Conservation (phyloP, 169 alveolate genomes). For the Besnoitia besnoiti region DNA sequence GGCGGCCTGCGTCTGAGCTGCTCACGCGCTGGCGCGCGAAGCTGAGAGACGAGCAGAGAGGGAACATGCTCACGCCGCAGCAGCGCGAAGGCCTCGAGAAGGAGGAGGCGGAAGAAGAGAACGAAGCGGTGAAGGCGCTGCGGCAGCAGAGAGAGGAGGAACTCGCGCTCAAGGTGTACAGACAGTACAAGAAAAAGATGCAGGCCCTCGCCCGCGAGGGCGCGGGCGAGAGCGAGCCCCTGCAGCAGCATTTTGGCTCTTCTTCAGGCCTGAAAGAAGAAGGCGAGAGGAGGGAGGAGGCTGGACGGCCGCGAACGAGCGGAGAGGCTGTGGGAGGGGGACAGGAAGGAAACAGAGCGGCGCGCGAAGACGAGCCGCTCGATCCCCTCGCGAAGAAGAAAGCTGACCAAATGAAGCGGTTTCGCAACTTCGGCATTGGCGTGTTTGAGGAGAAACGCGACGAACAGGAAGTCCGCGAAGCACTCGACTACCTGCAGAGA, state of each 20-base stretch:
- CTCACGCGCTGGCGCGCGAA: slow-evolving; percentile 14
- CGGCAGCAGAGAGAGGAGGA: background rate
- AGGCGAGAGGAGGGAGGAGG: background rate
- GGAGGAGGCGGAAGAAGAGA: background rate
- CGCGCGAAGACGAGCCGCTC: background rate
- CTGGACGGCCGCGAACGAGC: background rate
- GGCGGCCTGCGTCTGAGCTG: slow-evolving; percentile 25
- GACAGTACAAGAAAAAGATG: slow-evolving; percentile 35
- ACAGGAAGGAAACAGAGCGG: background rate
- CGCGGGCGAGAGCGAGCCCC: background rate
- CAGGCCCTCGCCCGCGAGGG: slow-evolving; percentile 12
- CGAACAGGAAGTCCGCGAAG: slow-evolving; percentile 17
- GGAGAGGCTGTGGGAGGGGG: background rate
- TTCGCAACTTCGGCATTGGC: slow-evolving; percentile 11
- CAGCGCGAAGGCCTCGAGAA: slow-evolving; percentile 4
- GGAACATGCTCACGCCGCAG: background rate
- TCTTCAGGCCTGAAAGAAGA: background rate
- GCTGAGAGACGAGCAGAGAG: background rate
- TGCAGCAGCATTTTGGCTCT: background rate
- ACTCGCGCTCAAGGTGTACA: slow-evolving; percentile 19
- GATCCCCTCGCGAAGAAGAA: background rate
- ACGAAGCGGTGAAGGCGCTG: background rate
- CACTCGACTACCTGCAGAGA: slow-evolving; percentile 19
- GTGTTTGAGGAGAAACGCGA: background rate
- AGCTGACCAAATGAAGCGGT: background rate